Percentiles rank a stretch among this genome's conserved stretches.
phyloP scores from a whole-genome alignment of 2,329 filamentous ascomycete genomes.

The Cladophialophora carrionii region DNA sequence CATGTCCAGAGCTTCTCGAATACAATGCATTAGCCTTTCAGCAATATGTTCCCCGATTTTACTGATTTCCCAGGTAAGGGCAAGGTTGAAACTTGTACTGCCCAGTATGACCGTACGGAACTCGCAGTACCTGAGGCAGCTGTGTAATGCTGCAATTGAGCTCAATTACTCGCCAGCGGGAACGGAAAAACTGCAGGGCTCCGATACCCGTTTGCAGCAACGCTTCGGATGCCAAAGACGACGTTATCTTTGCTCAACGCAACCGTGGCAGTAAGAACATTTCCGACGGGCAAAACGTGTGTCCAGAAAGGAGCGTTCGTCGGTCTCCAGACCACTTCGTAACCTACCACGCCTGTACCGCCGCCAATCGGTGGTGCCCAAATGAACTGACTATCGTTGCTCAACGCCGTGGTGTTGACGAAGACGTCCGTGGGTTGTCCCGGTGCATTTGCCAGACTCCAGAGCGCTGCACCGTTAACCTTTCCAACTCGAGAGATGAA shows the following conservation, averaged over 20 bases:
- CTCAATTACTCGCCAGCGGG: neutral
- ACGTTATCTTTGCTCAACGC: neutral
- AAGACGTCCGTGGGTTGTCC: neutral
- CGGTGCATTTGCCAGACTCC: neutral
- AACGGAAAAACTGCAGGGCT: neutral
- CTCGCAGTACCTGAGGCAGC: neutral
- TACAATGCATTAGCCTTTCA: neutral
- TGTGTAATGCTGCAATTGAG: neutral
- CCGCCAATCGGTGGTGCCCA: neutral
- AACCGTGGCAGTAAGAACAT: neutral
- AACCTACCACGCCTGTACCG: neutral
- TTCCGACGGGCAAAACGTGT: neutral
- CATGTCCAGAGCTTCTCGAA: slow-evolving; percentile 10
- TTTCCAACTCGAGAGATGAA: neutral
- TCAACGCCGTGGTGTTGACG: neutral
- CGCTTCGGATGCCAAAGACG: neutral
- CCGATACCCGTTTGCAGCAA: neutral
- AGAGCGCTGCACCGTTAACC: neutral
- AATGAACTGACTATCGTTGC: neutral
- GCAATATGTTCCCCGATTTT: neutral
- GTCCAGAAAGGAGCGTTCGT: neutral
- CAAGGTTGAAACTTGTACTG: neutral
- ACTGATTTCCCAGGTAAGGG: neutral
- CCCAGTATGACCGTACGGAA: neutral
- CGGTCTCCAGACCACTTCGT: neutral